Percentiles rank a stretch among this genome's conserved stretches.
Conservation (phyloP, 2,329 filamentous ascomycete species). For the Metarhizium sp. region DNA sequence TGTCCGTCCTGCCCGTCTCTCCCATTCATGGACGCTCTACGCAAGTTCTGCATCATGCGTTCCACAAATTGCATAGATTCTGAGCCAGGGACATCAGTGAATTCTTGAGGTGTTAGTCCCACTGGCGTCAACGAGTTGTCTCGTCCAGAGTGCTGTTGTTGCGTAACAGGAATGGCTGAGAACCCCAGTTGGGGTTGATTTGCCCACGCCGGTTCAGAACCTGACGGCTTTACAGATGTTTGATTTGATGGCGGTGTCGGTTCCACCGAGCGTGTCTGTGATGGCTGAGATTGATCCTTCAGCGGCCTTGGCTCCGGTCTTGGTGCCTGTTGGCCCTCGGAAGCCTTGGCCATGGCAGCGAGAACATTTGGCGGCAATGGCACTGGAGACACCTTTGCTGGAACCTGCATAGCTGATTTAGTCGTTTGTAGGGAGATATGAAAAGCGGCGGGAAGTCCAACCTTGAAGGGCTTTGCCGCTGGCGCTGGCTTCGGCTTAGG, state of each 20-base stretch:
- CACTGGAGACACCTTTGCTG: constrained; percentile 33
- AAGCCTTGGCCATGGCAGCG: constrained; percentile 22
- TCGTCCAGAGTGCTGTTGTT: neutral
- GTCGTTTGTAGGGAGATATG: constrained; percentile 15
- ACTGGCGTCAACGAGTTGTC: neutral
- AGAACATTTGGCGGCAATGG: constrained; percentile 33
- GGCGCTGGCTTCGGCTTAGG: constrained; percentile 16
- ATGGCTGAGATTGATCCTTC: neutral
- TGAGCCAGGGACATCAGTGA: constrained; percentile 31
- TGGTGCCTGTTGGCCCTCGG: neutral
- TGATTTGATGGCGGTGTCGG: neutral
- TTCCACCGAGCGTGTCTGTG: neutral
- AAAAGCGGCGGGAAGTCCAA: constrained; percentile 17
- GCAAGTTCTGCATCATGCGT: constrained; percentile 42
- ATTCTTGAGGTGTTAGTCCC: constrained; percentile 18
- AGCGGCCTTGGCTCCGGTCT: neutral
- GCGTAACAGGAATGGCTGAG: neutral
- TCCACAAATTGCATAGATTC: constrained; percentile 42
- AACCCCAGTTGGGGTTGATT: neutral
- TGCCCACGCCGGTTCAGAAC: neutral
- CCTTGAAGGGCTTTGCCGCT: constrained; percentile 22
- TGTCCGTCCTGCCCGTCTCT: neutral
- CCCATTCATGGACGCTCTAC: constrained; percentile 23
- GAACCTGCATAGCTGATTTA: constrained; percentile 22
- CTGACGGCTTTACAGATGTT: neutral